phyloP scores from a whole-genome alignment of 108 stramenopile genomes.

The Discostella pseudostelligera region DNA sequence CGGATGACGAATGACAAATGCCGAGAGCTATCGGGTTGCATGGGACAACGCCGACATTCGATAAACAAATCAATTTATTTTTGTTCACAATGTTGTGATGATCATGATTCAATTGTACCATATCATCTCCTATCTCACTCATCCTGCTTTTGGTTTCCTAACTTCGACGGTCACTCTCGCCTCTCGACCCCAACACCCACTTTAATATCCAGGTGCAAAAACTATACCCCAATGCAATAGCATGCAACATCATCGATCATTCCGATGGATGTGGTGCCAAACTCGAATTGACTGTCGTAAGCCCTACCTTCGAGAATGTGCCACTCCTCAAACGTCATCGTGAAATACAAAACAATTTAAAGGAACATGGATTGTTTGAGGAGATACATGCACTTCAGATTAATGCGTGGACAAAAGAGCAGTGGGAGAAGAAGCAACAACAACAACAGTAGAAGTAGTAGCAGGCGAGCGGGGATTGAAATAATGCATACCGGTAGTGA shows the following conservation, averaged over 20 bases:
- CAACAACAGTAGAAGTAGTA: too few species aligned
- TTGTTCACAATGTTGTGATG: too few species aligned
- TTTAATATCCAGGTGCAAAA: constrained; percentile 32
- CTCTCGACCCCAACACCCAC: too few species aligned
- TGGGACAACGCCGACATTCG: too few species aligned
- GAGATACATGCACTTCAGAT: constrained; percentile 80
- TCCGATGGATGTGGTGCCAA: constrained; percentile 54
- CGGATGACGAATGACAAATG: too few species aligned
- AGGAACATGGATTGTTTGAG: constrained; percentile 56
- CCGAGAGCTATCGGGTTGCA: too few species aligned
- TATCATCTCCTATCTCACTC: too few species aligned
- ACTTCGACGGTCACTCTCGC: too few species aligned
- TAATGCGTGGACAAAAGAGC: constrained; percentile 75
- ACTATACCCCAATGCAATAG: constrained; percentile 36
- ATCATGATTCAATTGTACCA: too few species aligned
- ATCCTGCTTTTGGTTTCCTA: too few species aligned
- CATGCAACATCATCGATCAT: constrained; percentile 44
- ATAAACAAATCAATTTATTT: too few species aligned
- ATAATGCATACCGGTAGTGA: too few species aligned
- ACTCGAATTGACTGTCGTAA: constrained; percentile 43
- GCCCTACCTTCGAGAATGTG: constrained; percentile 49
- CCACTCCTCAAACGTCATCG: constrained; percentile 74
- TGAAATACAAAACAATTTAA: constrained; percentile 60
- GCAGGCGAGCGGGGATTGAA: neutral
- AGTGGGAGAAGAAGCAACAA: constrained; percentile 67